Base-by-base conservation (phyloP, 768 basidiomycete species). In the Mycena capillaripes region DNA sequence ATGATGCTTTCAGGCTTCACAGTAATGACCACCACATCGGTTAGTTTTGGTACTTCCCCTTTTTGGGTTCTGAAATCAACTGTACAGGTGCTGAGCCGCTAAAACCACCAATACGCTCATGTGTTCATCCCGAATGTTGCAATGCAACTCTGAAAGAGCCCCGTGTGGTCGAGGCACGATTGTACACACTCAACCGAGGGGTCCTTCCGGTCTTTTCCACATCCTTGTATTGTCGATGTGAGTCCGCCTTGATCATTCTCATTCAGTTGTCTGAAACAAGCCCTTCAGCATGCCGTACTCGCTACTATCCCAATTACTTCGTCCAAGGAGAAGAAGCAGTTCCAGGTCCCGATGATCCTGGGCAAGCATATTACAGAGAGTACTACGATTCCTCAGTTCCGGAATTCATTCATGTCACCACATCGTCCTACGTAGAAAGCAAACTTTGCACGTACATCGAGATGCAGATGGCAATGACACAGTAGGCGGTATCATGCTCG, bases 171-270 rank as follows among this genome's bases (percentile, higher is more conserved):
- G 68, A 56, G 21, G 67, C 58, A 0, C 11, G 68, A 19, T 16
- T 69, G 8, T 69, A 44, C 46, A 69, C 68, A n/a, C 52, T 69
- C 6, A 36, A 40, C 12, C 68, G 68, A 0, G 68, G 68, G 1
- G 48, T 69, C 4, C 38, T 69, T 3, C 68, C 68, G 14, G 53
- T 69, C 2, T 61, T 69, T 48, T 69, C 59, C 27, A 40, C 56
- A 36, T 69, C 68, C 36, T 53, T 69, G 5, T 56, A 62, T 23
- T 67, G 66, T 21, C 66, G 42, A 2, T 1, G 66, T 67, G 34
- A 14, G 64, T n/a, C 29, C 4, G 8, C 32, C 19, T 62, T 23
- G 3, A 16, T 10, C 3, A 19, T 14, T 30, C 8, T 11, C 16
- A 27, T 16, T n/a, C n/a, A 56, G 19, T 12, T 36, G 52, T 17